Evolutionary conservation across 208 protist species (phyloP), one percentile per base, ranked within the genome.

Genomic region (Porcisia hertigi): DNA sequence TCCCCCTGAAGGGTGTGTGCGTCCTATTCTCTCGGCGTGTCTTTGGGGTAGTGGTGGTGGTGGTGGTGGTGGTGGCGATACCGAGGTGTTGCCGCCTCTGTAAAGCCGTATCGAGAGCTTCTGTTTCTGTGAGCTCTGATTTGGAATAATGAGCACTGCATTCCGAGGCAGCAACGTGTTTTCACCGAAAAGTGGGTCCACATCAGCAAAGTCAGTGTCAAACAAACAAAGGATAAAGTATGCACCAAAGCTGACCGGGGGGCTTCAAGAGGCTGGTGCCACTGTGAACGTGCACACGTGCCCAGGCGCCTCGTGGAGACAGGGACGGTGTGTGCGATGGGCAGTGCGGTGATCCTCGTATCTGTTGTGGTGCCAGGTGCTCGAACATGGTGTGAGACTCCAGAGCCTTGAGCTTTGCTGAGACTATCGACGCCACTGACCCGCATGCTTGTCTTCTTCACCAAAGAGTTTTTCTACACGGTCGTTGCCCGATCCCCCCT

Each of bases 401-500:
- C 18, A 43, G 60, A 65, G n/a, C 14, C 18, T 23, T 30, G 12
- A 63, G 30, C 30, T 36, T n/a, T 14, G 8, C 58, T 30, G 18
- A 14, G 30, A 30, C 25, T 16, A 41, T 39, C 60, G n/a, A 25
- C 60, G 36, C 36, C 36, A 62, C 58, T 39, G 60, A 43, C 34
- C 7, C 60, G 36, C 16, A 39, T 65, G 60, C 4, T n/a, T 43
- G 6, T 65, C 18, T 41, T 20, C 58, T 65, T 18, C 12, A 20
- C 25, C 41, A 69, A 7, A 6, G 43, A 69, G 3, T 43, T 11
- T 30, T n/a, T 45, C 64, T 36, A 65, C 67, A 57, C 53, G 2
- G 71, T 58, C 45, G 54, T 49, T 75, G 9, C 55, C 70, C 58
- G 36, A 64, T 49, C 72, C 41, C 12, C 30, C 30, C 30, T 30